Base-by-base conservation (phyloP, 2,329 filamentous ascomycete species). In the Penicillium crustosum region DNA sequence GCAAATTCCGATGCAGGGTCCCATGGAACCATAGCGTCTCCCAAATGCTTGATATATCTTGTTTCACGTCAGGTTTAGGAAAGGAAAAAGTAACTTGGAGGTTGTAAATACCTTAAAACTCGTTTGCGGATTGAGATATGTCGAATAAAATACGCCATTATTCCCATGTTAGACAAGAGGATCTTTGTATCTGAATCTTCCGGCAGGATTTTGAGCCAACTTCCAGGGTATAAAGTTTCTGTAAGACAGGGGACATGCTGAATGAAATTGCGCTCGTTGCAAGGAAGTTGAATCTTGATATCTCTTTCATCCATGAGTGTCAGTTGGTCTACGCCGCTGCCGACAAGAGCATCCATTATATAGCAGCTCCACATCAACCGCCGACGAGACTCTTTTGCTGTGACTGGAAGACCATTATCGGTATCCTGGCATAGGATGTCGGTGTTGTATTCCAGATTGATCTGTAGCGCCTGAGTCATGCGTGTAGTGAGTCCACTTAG, bases 351-450 rank as follows among this genome's bases (percentile, higher is more conserved):
- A 57, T 71, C 68, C 51, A 67, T 62, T 13, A 72, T 60, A 55
- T 72, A 73, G 44, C 69, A 71, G 31, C 65, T 66, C 70, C 70
- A 72, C 63, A 72, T 67, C 12, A 72, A 58, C 12, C 70, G 68
- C 13, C 70, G 55, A 2, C 70, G 63, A 17, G 65, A 70, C 47
- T 73, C 70, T 39, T 67, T 71, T 13, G 49, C 63, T 1, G 66
- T 66, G 6, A 59, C 56, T 9, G 61, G 62, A n/a, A 61, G 61
- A 6, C 61, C 55, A 21, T 52, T 43, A 0, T 63, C 58, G 5
- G 49, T 31, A 13, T 70, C 65, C 7, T 61, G 65, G 39, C 68
- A 67, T 6, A 71, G 61, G 7, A 72, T 44, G 42, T 73, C 70
- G 15, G 66, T 66, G 41, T 70, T 70, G 43, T 69, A 68, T 55